Base-by-base conservation (phyloP, 2,329 filamentous ascomycete species). In the Exophiala alcalophila region DNA sequence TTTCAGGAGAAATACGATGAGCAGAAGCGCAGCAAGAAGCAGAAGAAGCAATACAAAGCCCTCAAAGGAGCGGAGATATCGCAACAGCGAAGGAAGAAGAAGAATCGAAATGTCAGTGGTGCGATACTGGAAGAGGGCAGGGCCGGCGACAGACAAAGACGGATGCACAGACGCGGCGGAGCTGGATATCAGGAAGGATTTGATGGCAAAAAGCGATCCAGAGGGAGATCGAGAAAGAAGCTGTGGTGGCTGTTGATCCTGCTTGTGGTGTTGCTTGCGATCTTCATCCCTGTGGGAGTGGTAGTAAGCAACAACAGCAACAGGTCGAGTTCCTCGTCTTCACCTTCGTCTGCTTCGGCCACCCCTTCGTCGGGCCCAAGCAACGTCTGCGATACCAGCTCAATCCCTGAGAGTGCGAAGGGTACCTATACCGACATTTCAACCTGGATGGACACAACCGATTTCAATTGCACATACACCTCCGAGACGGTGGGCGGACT, bases 401-500 rank as follows among this genome's bases (percentile, higher is more conserved):
- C 72, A 44, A 77, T 86, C 35, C 85, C 85, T 24, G 66, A 69
- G 43, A 73, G 73, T 49, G 89, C 80, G 57, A 81, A 78, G 63
- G 87, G 81, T 10, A 86, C 84, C 2, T 83, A 85, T 50, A 73
- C 95, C 14, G 90, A 98, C 59, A 92, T 92, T 0, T 94, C 88
- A 63, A 81, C 83, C 2, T 98, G 92, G 92, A 84, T 85, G 54
- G 84, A 94, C 56, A 96, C 90, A 0, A 77, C 74, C 0, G 88
- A 90, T 58, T 95, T 97, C 71, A 98, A 98, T 61, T 77, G 91
- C 49, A 97, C 92, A 0, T 98, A 94, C 62, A 98, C 92, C 0
- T 80, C 83, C 47, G 77, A 80, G 35, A 89, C 81, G 10, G 83
- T 97, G 0, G 92, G 92, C 14, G 86, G 83, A 2, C 73, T 98